Base-by-base conservation (phyloP, 768 basidiomycete genomes). In the Tulasnella sp. region DNA sequence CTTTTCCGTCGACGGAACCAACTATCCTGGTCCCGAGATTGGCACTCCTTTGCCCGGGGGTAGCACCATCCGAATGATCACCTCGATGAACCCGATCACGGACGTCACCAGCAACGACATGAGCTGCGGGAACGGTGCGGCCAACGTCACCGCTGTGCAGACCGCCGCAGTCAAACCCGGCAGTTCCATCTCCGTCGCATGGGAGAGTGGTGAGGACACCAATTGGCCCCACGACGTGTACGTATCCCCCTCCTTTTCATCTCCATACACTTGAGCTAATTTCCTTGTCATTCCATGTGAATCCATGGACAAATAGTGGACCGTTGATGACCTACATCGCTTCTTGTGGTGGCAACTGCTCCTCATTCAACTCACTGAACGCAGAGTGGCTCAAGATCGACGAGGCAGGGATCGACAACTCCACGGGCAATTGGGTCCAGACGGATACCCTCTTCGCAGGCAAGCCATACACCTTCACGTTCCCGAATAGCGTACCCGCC, bases 331-430 rank as follows among this genome's bases (percentile, higher is more conserved):
- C 83, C 38, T 89, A 89, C 66, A 76, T 89, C 78, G 77, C 85
- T 1, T 70, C 73, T 27, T 89, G 87, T 66, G 69, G 70, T 34
- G 73, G 74, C 0, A 69, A 78, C 1, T 87, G 85, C 69, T 75
- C 76, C 65, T 69, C 81, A 65, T 85, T 82, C 69, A 73, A 85
- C 64, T 65, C 79, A 4, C 73, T 76, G 12, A 64, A 73, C 21
- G 82, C 83, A 5, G 73, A 80, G 65, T 88, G 83, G 83, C 85
- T 87, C 78, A 87, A 87, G 75, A 80, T 84, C 58, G 70, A 77
- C 29, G 75, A 83, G 65, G 71, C 51, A 30, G 61, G 60, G 19
- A 11, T 49, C 15, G 69, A 73, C 11, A 70, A 77, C 44, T 59
- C 67, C 8, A 68, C 68, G 2, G 50, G 48, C 4, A 55, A 71